A percentile compares a stretch with the other conserved stretches of the same genome.
phyloP scores from a whole-genome alignment of 148 eudicot genomes.

The Rhododendron molle region DNA sequence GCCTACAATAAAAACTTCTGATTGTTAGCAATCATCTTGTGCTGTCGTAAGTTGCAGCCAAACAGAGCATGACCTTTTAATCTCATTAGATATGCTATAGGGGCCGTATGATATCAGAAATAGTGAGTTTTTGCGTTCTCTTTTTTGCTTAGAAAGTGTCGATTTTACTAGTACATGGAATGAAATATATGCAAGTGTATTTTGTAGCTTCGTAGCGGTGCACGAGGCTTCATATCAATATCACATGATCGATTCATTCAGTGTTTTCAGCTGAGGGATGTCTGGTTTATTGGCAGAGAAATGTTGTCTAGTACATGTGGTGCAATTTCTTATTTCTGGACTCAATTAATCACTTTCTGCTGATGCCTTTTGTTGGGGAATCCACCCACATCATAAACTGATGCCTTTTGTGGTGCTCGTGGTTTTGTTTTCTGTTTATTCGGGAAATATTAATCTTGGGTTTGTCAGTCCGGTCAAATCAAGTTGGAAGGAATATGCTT shows the following conservation, averaged over 20 bases:
- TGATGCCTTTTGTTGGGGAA: background rate
- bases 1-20: constrained; percentile 7
- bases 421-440: background rate
- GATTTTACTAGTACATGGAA: background rate
- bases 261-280: background rate
- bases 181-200: background rate
- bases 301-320: background rate
- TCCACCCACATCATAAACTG: background rate
- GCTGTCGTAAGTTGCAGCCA: background rate
- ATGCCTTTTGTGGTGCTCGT: background rate
- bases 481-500: background rate
- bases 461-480: background rate
- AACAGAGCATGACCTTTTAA: background rate
- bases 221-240: background rate
- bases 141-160: background rate
- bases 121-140: background rate
- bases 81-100: background rate
- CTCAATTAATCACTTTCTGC: background rate
- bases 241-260: background rate
- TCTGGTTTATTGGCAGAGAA: background rate
- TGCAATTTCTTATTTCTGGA: background rate
- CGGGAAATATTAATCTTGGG: background rate
- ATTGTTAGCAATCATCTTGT: background rate
- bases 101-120: background rate
- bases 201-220: background rate